phyloP scores from a whole-genome alignment of 345 rosid species.

The Sonneratia caseolaris region DNA sequence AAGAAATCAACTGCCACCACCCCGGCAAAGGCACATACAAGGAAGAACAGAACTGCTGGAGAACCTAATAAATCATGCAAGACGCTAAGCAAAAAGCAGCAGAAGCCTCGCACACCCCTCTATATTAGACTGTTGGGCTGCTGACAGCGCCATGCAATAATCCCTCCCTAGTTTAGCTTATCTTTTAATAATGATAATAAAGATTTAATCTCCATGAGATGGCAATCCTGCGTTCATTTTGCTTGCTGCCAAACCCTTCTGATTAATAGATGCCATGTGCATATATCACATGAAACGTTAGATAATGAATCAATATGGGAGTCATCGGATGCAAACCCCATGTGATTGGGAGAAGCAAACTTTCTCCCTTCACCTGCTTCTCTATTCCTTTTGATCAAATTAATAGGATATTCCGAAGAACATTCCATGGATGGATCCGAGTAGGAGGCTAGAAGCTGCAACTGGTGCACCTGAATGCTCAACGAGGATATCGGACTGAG shows the following conservation, averaged over 20 bases:
- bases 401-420: too few species aligned
- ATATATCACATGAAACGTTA: too few species aligned
- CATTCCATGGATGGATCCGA: neutral
- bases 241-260: neutral
- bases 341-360: too few species aligned
- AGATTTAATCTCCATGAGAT: too few species aligned
- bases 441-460: neutral
- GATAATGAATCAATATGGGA: too few species aligned
- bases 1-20: constrained; percentile 1
- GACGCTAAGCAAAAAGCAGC: constrained; percentile 19
- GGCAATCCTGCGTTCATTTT: neutral
- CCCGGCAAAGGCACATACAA: constrained; percentile 2
- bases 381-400: too few species aligned
- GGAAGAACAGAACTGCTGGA: constrained; percentile 13
- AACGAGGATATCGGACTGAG: neutral
- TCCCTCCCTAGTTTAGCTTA: neutral
- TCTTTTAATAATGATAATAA: neutral
- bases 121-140: constrained; percentile 41
- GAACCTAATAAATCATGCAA: constrained; percentile 19
- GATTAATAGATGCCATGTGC: too few species aligned
- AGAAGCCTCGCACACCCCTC: constrained; percentile 28
- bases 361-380: too few species aligned
- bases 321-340: too few species aligned
- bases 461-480: neutral
- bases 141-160: constrained; percentile 11